Base-by-base conservation (phyloP, 2,329 filamentous ascomycete genomes). In the Colletotrichum sp. region DNA sequence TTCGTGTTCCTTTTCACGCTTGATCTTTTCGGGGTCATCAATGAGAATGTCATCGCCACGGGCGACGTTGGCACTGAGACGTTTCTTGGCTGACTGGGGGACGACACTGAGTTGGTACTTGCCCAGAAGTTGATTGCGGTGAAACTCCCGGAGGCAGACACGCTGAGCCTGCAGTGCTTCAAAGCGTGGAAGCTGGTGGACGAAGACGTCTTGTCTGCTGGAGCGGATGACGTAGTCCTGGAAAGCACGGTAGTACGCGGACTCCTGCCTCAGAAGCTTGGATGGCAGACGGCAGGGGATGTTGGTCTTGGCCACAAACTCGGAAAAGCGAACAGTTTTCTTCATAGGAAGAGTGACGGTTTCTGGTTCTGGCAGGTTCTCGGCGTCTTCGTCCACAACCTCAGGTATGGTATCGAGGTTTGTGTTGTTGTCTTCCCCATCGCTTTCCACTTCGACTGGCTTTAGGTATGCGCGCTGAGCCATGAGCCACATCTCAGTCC, bases 191-290 rank as follows among this genome's bases (percentile, higher is more conserved):
- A 95, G 92, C 57, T 95, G 94, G 84, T 98, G 95, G 71, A 98
- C 91, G 82, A 98, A 98, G 12, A 93, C 92, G 84, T 99, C 97
- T 21, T 89, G 87, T 69, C 89, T 88, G 72, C 91, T 92, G 16
- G 92, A 92, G 36, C 91, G 91, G 75, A 94, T 90, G 62, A 93
- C 87, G 79, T 95, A 90, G 81, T 94, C 92, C 79, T 95, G 93
- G 83, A 98, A 98, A 12, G 95, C 95, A 77, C 95, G 93, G 86
- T 96, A 96, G 85, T 98, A 98, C 7, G 96, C 94, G 5, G 94
- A 93, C 81, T 97, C 95, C 81, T 91, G 88, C 73, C 88, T 88
- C 28, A 84, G 73, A 34, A 93, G 84, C 85, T 89, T 86, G 71
- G 89, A 86, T 12, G 90, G 90, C 21, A 92, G 85, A 44, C 84